Base-by-base conservation (phyloP, 257 asterid genomes). In the Solanum ossicruentum region DNA sequence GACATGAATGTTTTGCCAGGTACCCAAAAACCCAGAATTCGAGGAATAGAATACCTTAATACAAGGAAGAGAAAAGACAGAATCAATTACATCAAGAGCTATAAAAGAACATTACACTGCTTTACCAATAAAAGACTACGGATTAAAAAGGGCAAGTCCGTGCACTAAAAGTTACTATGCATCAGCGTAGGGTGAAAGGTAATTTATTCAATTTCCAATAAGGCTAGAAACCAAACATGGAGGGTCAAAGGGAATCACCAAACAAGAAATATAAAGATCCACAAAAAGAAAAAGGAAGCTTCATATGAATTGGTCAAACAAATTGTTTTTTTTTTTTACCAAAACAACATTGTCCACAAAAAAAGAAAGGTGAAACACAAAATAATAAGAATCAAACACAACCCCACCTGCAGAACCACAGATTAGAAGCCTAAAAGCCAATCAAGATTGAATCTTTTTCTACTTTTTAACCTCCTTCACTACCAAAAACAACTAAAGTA, bases 21-120 rank as follows among this genome's bases (percentile, higher is more conserved):
- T 83, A 87, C 85, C 73, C 75, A 84, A 78, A 36, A 72, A 36
- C 56, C 20, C 43, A 85, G 87, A 49, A 73, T 57, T 85, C 54
- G 56, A 85, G 89, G 84, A 88, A 89, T 87, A 84, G 91, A 89
- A 73, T 80, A 83, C 86, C 87, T 80, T 69, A 82, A 89, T 56
- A 67, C 85, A 83, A 80, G 85, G 90, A 83, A 85, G 61, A 85
- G 26, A 78, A 78, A 83, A 84, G 66, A 85, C 80, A 43, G 47
- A 89, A 86, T 85, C 84, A 89, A 57, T 84, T 85, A 75, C 18
- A 32, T 49, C 47, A 82, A 80, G 55, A 67, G 52, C 82, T 57
- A 43, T 12, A 28, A 26, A 78, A 78, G 28, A 49, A 26, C 52
- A 16, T 23, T 36, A 69, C 39, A 69, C 52, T 16, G 52, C 10